Conservation (phyloP, 2,329 filamentous ascomycete genomes). For the Colletotrichum spaethianum region DNA sequence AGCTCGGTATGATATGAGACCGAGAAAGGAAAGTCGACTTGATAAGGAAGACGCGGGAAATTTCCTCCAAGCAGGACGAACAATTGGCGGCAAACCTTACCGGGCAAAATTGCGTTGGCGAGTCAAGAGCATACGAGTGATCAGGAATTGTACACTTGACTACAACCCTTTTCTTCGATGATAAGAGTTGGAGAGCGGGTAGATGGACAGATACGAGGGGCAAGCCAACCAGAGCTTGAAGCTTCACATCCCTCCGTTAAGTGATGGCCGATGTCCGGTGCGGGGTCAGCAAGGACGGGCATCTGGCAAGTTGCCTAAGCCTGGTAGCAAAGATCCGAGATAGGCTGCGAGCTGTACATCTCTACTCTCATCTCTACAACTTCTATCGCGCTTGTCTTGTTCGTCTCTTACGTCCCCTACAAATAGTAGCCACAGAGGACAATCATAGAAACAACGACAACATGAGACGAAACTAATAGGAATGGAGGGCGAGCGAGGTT, state of each 20-base stretch:
- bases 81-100: background rate
- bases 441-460: too few relatives aligned
- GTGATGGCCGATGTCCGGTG: constrained; percentile 30
- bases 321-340: background rate
- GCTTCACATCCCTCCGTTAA: constrained; percentile 4
- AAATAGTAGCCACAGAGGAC: too few relatives aligned
- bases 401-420: too few relatives aligned
- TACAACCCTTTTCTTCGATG: background rate
- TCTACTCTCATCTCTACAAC: background rate
- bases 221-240: constrained; percentile 9
- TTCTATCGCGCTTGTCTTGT: background rate
- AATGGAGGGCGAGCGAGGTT: too few relatives aligned
- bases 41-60: constrained; percentile 2
- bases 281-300: constrained; percentile 19
- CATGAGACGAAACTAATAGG: too few relatives aligned
- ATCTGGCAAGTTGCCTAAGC: constrained; percentile 9
- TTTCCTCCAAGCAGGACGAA: background rate
- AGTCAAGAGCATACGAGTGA: background rate
- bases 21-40: constrained; percentile 18
- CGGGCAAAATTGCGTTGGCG: background rate
- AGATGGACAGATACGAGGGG: constrained; percentile 1
- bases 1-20: constrained; percentile 5
- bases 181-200: background rate
- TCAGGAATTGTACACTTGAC: background rate
- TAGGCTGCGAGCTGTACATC: background rate